Evolutionary conservation across 768 basidiomycete species (phyloP).

Genomic region (Steccherinum ochraceum): DNA sequence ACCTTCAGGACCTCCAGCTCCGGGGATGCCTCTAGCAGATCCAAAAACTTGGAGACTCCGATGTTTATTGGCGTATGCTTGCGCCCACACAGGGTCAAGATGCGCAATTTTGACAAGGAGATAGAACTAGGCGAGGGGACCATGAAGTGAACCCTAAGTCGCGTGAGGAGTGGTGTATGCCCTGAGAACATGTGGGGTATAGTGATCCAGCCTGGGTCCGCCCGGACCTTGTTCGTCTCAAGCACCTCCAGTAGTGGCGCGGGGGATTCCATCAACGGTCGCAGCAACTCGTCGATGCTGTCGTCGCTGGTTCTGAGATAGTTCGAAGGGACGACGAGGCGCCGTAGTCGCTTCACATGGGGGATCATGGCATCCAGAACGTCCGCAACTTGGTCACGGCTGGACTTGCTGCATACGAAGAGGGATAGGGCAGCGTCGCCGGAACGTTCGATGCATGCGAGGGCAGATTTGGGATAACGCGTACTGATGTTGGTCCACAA

Average conservation of each 20-base stretch:
- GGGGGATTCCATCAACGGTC: slow-evolving; percentile 12
- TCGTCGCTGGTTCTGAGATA: slow-evolving; percentile 14
- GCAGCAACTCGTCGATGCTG: slow-evolving; percentile 11
- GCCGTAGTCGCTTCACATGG: slow-evolving; percentile 18
- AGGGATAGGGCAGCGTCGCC: slow-evolving; percentile 19
- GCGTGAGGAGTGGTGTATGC: slow-evolving; percentile 15
- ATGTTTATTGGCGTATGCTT: slow-evolving; percentile 17
- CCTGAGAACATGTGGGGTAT: slow-evolving; percentile 19
- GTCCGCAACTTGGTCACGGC: slow-evolving; percentile 7
- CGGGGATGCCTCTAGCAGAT: slow-evolving; percentile 19
- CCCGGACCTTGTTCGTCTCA: slow-evolving; percentile 15
- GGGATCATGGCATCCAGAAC: slow-evolving; percentile 14
- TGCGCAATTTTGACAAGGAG: slow-evolving; percentile 12
- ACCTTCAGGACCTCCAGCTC: slow-evolving; percentile 15
- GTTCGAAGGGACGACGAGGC: slow-evolving; percentile 18
- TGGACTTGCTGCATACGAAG: slow-evolving; percentile 11
- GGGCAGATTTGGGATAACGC: slow-evolving; percentile 16
- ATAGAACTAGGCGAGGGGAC: slow-evolving; percentile 13
- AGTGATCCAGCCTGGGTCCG: slow-evolving; percentile 11
- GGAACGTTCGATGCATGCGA: slow-evolving; percentile 20
- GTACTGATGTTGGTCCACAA: slow-evolving; percentile 23
- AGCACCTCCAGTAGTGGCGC: slow-evolving; percentile 19
- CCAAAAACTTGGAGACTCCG: slow-evolving; percentile 16
- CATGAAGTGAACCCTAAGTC: slow-evolving; percentile 16
- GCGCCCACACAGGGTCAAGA: slow-evolving; percentile 18